Conservation (phyloP, 106 monocot genomes). For the Amphibolis antarctica region DNA sequence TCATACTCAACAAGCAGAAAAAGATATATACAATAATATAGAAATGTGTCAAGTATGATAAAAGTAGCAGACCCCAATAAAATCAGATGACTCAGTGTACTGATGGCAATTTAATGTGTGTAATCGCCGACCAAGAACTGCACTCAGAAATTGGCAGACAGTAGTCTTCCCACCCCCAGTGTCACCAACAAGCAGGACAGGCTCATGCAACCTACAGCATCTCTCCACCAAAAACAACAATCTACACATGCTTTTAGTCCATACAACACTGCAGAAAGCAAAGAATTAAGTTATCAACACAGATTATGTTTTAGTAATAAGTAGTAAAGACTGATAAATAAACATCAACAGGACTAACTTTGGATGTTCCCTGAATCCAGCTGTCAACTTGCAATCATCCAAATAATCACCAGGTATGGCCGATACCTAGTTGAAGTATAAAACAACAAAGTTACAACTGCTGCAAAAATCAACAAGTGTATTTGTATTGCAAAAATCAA, state of each 20-base stretch:
- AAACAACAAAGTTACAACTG: too few relatives aligned
- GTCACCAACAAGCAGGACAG: slow-evolving; percentile 94
- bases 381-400: background rate
- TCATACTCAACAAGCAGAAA: background rate
- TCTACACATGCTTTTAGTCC: slow-evolving; percentile 72
- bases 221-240: slow-evolving; percentile 76
- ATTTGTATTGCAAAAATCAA: background rate
- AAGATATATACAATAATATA: background rate
- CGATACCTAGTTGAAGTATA: too few relatives aligned
- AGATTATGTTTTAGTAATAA: background rate
- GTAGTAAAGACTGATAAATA: background rate
- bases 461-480: too few relatives aligned
- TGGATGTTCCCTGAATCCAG: background rate
- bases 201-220: slow-evolving; percentile 73
- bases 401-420: background rate
- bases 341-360: slow-evolving; percentile 3
- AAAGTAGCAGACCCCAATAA: slow-evolving; percentile 57
- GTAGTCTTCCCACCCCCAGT: slow-evolving; percentile 98
- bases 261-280: slow-evolving; percentile 43
- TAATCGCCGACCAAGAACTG: slow-evolving; percentile 34
- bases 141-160: slow-evolving; percentile 82
- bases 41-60: slow-evolving; percentile 1
- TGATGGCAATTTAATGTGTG: slow-evolving; percentile 96
- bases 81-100: slow-evolving; percentile 88
- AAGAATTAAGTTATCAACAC: background rate